phyloP scores from a whole-genome alignment of 116 monocot species.

The Papilionanthe hybrid region DNA sequence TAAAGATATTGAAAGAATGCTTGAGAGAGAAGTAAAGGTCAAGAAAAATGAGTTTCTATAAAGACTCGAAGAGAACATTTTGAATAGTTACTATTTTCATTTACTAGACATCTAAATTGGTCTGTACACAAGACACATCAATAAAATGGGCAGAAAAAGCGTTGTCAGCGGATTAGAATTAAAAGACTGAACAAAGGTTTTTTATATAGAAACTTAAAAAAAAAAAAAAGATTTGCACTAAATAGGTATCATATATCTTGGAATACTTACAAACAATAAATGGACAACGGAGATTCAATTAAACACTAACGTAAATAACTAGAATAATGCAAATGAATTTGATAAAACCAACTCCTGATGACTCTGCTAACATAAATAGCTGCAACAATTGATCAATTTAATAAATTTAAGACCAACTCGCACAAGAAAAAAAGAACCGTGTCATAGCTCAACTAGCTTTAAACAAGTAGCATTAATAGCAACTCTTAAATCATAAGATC shows the following conservation, averaged over 20 bases:
- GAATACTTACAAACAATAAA: background rate
- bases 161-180: no score
- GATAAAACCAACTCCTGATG: no score
- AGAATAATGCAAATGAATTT: background rate
- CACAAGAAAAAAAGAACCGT: background rate
- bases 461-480: no score
- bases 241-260: no score
- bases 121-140: background rate
- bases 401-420: background rate
- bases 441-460: background rate
- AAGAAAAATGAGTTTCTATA: no score
- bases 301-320: background rate
- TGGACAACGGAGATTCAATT: background rate
- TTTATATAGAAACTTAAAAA: no score
- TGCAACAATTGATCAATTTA: slow-evolving; percentile 25
- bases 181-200: no score
- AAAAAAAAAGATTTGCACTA: no score
- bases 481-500: background rate
- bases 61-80: background rate
- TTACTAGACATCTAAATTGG: background rate
- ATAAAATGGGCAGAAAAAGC: background rate
- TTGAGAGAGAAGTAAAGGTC: no score
- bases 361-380: no score
- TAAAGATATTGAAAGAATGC: background rate
- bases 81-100: background rate